A percentile compares a stretch with the other conserved stretches of the same genome.
Conservation (phyloP, 1,284 basidiomycete species). For the Vanrija humicola region DNA sequence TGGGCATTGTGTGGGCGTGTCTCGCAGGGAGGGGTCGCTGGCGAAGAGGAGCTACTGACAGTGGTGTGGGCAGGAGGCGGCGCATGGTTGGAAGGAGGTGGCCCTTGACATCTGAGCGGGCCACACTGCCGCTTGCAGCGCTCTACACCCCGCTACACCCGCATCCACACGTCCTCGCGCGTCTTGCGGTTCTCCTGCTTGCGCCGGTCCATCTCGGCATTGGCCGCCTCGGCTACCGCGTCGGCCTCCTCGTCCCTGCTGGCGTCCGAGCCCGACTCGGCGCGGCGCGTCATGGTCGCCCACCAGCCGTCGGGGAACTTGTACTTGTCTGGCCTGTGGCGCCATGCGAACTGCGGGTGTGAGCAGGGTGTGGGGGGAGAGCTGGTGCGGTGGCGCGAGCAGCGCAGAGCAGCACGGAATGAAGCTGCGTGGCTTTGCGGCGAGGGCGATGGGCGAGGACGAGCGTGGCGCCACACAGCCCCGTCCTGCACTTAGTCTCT, state of each 20-base stretch:
- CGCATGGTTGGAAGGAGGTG: too few species aligned
- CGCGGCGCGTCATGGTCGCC: conserved; percentile 29
- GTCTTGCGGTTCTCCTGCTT: too few species aligned
- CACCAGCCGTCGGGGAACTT: conserved; percentile 36
- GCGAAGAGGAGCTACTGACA: too few species aligned
- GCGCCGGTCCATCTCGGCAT: conserved; percentile 19
- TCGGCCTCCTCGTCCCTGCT: conserved; percentile 37
- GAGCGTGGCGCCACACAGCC: neutral
- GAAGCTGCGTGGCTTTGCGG: neutral
- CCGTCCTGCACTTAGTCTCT: neutral
- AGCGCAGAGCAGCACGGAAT: neutral
- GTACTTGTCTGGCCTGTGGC: conserved; percentile 30
- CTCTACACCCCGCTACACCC: too few species aligned
- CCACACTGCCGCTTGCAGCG: too few species aligned
- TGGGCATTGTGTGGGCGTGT: too few species aligned
- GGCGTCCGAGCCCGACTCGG: conserved; percentile 31
- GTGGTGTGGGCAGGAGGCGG: too few species aligned
- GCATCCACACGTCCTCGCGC: too few species aligned
- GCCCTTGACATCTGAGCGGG: too few species aligned
- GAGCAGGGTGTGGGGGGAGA: too few species aligned
- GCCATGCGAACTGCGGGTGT: conserved; percentile 38
- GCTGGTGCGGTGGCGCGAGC: neutral
- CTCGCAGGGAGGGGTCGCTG: too few species aligned
- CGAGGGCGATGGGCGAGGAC: neutral
- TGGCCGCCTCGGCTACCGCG: conserved; percentile 17